Evolutionary conservation across 306 rosid genomes (phyloP).

Genomic region (Lathyrus aphaca): DNA sequence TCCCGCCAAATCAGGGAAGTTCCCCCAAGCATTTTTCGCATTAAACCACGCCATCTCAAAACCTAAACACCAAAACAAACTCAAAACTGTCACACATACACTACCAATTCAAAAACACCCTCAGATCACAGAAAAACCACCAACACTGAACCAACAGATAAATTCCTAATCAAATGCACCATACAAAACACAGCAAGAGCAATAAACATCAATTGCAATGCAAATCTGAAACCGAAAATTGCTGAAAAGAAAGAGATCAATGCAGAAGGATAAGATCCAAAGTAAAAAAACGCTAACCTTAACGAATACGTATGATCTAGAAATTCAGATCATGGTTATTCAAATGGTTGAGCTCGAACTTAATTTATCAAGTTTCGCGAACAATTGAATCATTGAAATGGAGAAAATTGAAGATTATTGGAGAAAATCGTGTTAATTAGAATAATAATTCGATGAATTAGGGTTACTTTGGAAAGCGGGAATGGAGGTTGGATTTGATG

Average conservation of each 20-base stretch:
- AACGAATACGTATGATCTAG: conserved; percentile 40
- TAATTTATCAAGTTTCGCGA: conserved; percentile 22
- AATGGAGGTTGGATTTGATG: conserved; percentile 43
- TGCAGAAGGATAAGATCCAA: conserved; percentile 38
- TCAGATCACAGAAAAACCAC: conserved; percentile 36
- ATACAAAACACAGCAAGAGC: no score
- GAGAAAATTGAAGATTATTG: not conserved
- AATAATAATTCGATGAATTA: not conserved
- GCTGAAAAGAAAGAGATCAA: conserved; percentile 30
- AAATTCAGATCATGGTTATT: conserved; percentile 50
- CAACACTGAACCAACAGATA: conserved; percentile 15
- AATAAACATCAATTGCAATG: not conserved
- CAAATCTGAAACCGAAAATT: conserved; percentile 31
- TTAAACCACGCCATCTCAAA: conserved; percentile 92
- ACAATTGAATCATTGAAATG: conserved; percentile 15
- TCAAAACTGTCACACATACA: conserved; percentile 36
- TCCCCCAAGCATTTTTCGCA: conserved; percentile 80
- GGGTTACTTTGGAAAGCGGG: conserved; percentile 24
- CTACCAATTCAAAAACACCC: conserved; percentile 39
- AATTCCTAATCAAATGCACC: no score
- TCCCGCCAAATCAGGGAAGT: conserved; percentile 95
- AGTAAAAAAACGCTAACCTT: conserved; percentile 36
- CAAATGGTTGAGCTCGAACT: conserved; percentile 37
- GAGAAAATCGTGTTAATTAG: not conserved
- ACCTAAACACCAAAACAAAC: conserved; percentile 40